These are phyloP conservation scores for Talaromyces wortmannii DNA, from an alignment of 495 filamentous ascomycete genomes.

Conservation along the genomic window DNA sequence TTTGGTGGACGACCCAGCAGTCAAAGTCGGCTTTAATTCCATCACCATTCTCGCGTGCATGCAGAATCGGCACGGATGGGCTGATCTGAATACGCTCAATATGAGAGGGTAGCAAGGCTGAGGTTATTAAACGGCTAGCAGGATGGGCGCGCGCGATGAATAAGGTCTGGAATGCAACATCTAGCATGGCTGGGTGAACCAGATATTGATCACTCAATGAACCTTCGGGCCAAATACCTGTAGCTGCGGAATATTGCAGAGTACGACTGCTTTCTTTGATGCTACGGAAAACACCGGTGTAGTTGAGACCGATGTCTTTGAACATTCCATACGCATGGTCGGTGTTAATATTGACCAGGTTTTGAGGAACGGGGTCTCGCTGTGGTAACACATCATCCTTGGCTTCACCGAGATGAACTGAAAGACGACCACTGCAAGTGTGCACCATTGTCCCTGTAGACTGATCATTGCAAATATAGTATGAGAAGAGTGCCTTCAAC, in stretches of 20 bases:
- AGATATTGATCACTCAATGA: not conserved
- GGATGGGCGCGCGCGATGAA: conserved; percentile 20
- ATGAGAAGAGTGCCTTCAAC: not conserved
- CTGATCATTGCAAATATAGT: not conserved
- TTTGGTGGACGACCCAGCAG: too few relatives aligned
- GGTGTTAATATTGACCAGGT: not conserved
- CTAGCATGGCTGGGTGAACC: conserved; percentile 41
- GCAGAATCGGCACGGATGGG: conserved; percentile 11
- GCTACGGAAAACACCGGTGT: conserved; percentile 19
- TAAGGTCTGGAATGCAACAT: conserved; percentile 37
- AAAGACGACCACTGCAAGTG: not conserved
- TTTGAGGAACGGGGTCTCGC: not conserved
- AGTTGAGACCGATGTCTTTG: conserved; percentile 20
- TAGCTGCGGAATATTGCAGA: conserved; percentile 16
- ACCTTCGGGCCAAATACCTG: conserved; percentile 17
- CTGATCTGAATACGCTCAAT: conserved; percentile 41
- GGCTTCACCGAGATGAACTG: not conserved
- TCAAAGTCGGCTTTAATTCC: too few relatives aligned
- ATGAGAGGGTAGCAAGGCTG: conserved; percentile 10
- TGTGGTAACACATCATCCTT: not conserved
- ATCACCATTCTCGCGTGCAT: too few relatives aligned
- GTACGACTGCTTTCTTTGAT: conserved; percentile 16
- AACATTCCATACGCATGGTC: conserved; percentile 37
- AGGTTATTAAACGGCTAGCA: not conserved
- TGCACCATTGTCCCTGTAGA: not conserved